Evolutionary conservation across 352 stramenopile species (phyloP), one percentile per base, ranked within the genome.

Genomic region (Lagenidium giganteum): DNA sequence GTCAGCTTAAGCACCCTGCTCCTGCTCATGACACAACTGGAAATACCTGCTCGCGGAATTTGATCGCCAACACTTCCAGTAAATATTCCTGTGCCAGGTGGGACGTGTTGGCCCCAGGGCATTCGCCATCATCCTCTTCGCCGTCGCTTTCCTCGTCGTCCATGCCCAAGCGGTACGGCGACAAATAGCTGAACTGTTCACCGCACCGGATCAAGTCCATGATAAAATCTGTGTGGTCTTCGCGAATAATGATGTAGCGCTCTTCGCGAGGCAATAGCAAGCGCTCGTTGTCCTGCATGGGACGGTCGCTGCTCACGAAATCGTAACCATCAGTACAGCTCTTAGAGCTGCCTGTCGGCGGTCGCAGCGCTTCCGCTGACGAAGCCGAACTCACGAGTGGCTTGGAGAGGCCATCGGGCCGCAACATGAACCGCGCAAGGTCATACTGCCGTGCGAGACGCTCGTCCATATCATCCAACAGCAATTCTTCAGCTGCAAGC

Each of bases 181-280:
- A 69, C 12, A 83, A 47, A 51, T 83, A 83, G 59, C 66, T 84
- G 47, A 89, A 84, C 54, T 86, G 74, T 47, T 84, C 71, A 29
- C 77, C 77, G 42, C 74, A 89, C 42, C 77, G 74, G 23, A 89
- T 87, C 34, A 89, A 39, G 53, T 89, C 69, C 59, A 84, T 83
- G 54, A 89, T 87, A 38, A 89, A 87, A 26, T 87, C 71, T 23
- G 70, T 74, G 56, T 89, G 77, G 38, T 87, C 70, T 33, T 89
- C 77, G 39, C 72, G 69, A 64, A 89, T 85, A 68, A 89, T 83
- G 59, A 89, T 87, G 64, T 78, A 89, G 43, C 77, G 73, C 54
- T 89, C 77, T 36, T 89, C 76, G 46, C 80, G 86, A 47, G 85
- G 73, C 40, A 85, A 81, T 53, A 89, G 57, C 22, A 87, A 40